A percentile compares a stretch with the other conserved stretches of the same genome.
Conservation (phyloP, 225 moss, liverwort and hornwort genomes). For the Anthoceros angustus region DNA sequence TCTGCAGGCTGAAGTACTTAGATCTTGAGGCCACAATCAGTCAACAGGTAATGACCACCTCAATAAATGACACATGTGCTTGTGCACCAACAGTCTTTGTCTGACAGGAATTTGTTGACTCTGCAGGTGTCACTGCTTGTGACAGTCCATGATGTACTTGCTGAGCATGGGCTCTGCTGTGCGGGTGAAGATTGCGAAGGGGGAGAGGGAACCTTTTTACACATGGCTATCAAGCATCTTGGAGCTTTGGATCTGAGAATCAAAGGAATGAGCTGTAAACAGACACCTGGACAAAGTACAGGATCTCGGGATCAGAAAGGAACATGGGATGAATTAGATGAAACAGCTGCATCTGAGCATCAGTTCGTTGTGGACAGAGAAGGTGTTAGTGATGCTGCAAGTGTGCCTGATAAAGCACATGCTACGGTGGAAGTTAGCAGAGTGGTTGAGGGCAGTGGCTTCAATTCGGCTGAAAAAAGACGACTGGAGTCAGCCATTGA, state of each 20-base stretch:
- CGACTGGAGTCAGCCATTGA: slow-evolving; percentile 72
- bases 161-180: slow-evolving; percentile 82
- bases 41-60: slow-evolving; percentile 38
- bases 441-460: slow-evolving; percentile 31
- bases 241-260: slow-evolving; percentile 60
- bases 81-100: not conserved
- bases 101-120: not conserved
- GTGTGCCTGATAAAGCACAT: slow-evolving; percentile 7
- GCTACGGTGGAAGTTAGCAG: slow-evolving; percentile 10
- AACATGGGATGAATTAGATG: not conserved
- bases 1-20: slow-evolving; percentile 86
- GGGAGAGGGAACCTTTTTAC: slow-evolving; percentile 85
- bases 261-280: slow-evolving; percentile 25
- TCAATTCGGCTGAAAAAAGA: slow-evolving; percentile 25
- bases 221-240: slow-evolving; percentile 86
- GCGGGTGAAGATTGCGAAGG: slow-evolving; percentile 76
- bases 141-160: slow-evolving; percentile 71
- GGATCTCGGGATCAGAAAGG: not conserved
- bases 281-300: slow-evolving; percentile 29
- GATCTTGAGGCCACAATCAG: slow-evolving; percentile 49
- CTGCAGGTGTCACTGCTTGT: slow-evolving; percentile 56
- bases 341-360: not conserved
- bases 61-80: not conserved
- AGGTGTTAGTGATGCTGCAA: not conserved
- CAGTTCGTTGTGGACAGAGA: not conserved